These are phyloP conservation scores for Lecanoromycetidae sp. DNA, from an alignment of 2,329 filamentous ascomycete species.

Conservation along the genomic window DNA sequence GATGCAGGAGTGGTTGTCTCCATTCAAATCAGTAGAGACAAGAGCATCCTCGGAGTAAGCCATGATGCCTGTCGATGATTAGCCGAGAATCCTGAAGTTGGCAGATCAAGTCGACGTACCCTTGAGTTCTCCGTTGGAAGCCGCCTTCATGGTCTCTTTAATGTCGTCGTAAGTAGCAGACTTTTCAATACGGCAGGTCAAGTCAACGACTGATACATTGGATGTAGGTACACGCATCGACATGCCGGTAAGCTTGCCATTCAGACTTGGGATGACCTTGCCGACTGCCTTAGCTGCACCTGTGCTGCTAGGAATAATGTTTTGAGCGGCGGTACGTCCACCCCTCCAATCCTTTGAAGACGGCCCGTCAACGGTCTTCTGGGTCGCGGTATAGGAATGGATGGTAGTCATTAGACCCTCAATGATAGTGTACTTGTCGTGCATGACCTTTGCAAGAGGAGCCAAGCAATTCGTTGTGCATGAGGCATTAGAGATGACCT, in stretches of 20 bases:
- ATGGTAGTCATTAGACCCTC: slow-evolving; percentile 99
- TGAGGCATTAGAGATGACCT: slow-evolving; percentile 97
- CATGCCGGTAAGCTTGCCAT: slow-evolving; percentile 99
- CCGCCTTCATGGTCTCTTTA: slow-evolving; percentile 82
- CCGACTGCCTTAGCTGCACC: slow-evolving; percentile 99
- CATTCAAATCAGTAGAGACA: slow-evolving; percentile 87
- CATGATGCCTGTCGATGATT: slow-evolving; percentile 53
- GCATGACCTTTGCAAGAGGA: slow-evolving; percentile 96
- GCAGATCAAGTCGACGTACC: slow-evolving; percentile 1
- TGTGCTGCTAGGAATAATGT: slow-evolving; percentile 99
- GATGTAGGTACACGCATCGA: slow-evolving; percentile 96
- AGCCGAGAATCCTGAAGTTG: not conserved
- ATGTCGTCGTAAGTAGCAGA: slow-evolving; percentile 76
- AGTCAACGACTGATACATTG: slow-evolving; percentile 98
- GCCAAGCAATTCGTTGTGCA: slow-evolving; percentile 99
- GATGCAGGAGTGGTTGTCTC: slow-evolving; percentile 88
- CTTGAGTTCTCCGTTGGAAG: slow-evolving; percentile 28
- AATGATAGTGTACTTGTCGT: slow-evolving; percentile 95
- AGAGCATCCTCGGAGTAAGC: slow-evolving; percentile 95
- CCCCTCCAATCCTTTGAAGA: slow-evolving; percentile 85
- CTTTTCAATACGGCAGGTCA: slow-evolving; percentile 93
- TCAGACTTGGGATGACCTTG: slow-evolving; percentile 96
- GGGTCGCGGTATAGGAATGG: slow-evolving; percentile 99
- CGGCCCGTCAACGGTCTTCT: slow-evolving; percentile 98
- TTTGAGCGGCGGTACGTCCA: slow-evolving; percentile 95